Conservation (phyloP, 1,284 basidiomycete species). For the Marasmius tenuissimus region DNA sequence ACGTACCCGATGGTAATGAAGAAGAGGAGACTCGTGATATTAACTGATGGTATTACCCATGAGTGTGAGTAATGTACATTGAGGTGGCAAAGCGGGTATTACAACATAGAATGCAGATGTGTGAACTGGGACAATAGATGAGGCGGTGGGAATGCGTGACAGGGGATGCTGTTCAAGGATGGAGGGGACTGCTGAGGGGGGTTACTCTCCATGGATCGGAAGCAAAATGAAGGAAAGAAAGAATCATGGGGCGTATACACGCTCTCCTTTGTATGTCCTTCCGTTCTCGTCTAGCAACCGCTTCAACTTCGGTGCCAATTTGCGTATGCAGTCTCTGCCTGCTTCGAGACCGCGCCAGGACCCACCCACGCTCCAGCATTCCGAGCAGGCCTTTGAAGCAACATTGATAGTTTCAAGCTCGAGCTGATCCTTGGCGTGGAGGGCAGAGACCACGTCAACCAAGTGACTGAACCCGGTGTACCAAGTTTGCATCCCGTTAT, state of each 20-base stretch:
- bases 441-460: conserved; percentile 66
- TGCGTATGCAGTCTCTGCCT: conserved; percentile 56
- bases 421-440: conserved; percentile 63
- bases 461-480: conserved; percentile 62
- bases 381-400: conserved; percentile 75
- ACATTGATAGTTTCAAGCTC: conserved; percentile 71
- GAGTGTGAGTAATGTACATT: conserved; percentile 4
- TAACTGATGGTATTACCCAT: background rate
- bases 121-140: background rate
- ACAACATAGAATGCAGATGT: background rate
- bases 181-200: no score
- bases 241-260: conserved; percentile 58
- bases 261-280: conserved; percentile 62
- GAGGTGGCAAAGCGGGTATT: background rate
- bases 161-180: background rate
- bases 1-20: conserved; percentile 26
- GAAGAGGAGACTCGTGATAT: conserved; percentile 20
- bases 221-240: background rate
- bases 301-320: conserved; percentile 61
- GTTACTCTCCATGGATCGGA: background rate
- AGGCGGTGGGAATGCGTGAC: background rate
- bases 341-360: conserved; percentile 67
- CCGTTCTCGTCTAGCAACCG: conserved; percentile 65
- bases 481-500: conserved; percentile 60
- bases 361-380: conserved; percentile 74